Evolutionary conservation across 2,329 filamentous ascomycete species (phyloP), one percentile per base, ranked within the genome.

Genomic region (Penicillium hordei): DNA sequence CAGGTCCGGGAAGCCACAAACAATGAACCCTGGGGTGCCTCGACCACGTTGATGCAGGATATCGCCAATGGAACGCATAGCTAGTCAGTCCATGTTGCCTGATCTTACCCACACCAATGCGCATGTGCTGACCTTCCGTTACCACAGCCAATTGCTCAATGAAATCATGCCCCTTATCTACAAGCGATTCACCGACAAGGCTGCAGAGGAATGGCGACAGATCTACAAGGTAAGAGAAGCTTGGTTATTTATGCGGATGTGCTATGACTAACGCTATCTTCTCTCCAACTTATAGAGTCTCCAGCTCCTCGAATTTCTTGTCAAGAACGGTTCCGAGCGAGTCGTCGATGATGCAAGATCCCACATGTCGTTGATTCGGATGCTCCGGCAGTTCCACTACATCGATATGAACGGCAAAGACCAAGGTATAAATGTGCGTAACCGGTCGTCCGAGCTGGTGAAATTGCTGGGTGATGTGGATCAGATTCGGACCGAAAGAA

Each of bases 151-250:
- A 86, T 86, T 93, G 52, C 86, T 99, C 57, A 97, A 97, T 77
- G 94, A 99, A 77, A 97, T 99, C 74, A 99, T 99, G 94, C 94
- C 94, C 65, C 94, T 99, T 91, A 96, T 99, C 72, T 99, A 99
- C 81, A 94, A 95, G 72, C 90, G 94, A 64, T 99, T 99, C 77
- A 99, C 94, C 60, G 94, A 99, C 75, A 99, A 99, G 81, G 85
- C 92, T 8, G 93, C 94, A 55, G 94, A 99, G 75, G 94, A 99
- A 79, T 99, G 94, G 94, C 86, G 94, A 66, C 94, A 99, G 76
- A 99, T 99, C 72, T 99, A 99, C 84, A 99, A 99, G 82, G 89
- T 91, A 69, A 57, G 59, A 27, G 17, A 10, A 19, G 5, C 49
- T 17, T 17, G 25, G 29, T 10, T 19, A 29, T 27, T 19, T 21